Evolutionary conservation across 331 rosid species (phyloP).

Genomic region (Ulmus americana): DNA sequence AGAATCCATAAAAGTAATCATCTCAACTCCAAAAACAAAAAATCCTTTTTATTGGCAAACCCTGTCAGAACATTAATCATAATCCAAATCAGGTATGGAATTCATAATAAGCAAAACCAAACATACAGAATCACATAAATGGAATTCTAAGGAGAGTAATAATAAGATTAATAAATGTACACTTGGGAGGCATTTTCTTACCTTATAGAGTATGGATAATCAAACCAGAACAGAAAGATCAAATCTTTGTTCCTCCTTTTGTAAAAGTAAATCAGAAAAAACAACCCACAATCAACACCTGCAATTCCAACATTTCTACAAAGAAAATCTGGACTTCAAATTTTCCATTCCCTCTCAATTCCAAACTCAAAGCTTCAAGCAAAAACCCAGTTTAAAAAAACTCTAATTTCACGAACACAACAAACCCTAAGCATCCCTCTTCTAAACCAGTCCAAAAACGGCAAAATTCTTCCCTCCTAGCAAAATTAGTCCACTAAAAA

Average conservation of each 20-base stretch:
- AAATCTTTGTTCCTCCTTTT: constrained; percentile 25
- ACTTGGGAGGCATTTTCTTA: constrained; percentile 29
- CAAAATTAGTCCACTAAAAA: too few relatives aligned
- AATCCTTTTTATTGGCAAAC: neutral
- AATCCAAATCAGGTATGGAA: constrained; percentile 17
- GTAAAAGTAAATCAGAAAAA: neutral
- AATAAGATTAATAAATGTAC: constrained; percentile 12
- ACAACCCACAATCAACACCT: constrained; percentile 22
- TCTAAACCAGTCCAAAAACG: constrained; percentile 22
- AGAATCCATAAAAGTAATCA: constrained; percentile 87
- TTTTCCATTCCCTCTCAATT: neutral
- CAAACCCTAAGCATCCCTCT: constrained; percentile 14
- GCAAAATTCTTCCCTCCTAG: constrained; percentile 1
- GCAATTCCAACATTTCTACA: constrained; percentile 27
- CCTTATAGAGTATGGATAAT: constrained; percentile 37
- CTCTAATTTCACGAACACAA: constrained; percentile 9
- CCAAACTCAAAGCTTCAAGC: constrained; percentile 4
- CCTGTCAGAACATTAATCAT: constrained; percentile 12
- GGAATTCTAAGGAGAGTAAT: neutral
- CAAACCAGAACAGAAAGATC: constrained; percentile 22
- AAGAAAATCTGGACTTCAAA: constrained; percentile 9
- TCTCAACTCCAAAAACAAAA: constrained; percentile 23
- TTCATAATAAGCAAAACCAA: constrained; percentile 7
- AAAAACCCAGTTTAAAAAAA: neutral
- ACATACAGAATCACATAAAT: neutral